These are phyloP conservation scores for Rhynchosporium graminicola DNA, from an alignment of 2,329 filamentous ascomycete species.

Conservation along the genomic window DNA sequence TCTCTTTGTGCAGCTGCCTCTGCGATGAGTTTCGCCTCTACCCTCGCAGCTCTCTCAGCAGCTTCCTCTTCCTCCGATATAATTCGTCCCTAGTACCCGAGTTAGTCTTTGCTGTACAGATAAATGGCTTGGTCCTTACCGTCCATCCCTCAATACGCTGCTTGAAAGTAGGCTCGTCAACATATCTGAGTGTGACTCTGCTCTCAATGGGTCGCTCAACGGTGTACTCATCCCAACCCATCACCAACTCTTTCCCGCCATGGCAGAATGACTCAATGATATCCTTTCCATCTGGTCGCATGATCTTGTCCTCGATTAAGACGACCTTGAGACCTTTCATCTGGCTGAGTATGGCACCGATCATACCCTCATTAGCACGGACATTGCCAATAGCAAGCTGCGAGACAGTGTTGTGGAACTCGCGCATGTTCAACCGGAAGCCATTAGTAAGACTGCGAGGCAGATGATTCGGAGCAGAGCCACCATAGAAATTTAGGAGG, in stretches of 20 bases:
- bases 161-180: background rate
- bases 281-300: background rate
- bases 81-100: background rate
- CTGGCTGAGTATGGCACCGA: slow-evolving; percentile 12
- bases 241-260: background rate
- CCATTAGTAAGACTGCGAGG: background rate
- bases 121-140: background rate
- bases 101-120: background rate
- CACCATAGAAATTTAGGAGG: slow-evolving; percentile 12
- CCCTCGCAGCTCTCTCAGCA: background rate
- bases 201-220: background rate
- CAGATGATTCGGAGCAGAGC: slow-evolving; percentile 5
- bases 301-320: background rate
- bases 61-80: slow-evolving; percentile 9
- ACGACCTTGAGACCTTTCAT: slow-evolving; percentile 10
- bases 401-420: slow-evolving; percentile 1
- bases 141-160: background rate
- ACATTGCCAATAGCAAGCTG: slow-evolving; percentile 12
- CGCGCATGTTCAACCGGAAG: slow-evolving; percentile 3
- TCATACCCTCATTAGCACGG: background rate
- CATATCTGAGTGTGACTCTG: background rate
- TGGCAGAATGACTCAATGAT: background rate
- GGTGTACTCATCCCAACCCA: slow-evolving; percentile 12
- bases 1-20: background rate
- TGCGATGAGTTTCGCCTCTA: background rate